Conservation (phyloP, 2,329 filamentous ascomycete genomes). For the Stachybotrys chartarum region DNA sequence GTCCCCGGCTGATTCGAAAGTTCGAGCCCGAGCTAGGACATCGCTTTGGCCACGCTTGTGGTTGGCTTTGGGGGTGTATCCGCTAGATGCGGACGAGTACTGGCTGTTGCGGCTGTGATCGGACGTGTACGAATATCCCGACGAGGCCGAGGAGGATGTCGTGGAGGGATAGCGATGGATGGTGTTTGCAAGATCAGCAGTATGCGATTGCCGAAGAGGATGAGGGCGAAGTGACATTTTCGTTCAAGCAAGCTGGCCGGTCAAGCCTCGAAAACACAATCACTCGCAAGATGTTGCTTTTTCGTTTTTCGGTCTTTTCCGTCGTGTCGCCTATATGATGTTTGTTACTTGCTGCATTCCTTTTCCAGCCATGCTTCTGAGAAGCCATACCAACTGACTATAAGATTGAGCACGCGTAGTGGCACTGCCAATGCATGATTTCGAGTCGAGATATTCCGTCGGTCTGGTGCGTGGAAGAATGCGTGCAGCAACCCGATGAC, state of each 20-base stretch:
- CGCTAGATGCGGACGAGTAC: slow-evolving; percentile 65
- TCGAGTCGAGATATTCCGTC: slow-evolving; percentile 8
- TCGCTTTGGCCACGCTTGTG: slow-evolving; percentile 76
- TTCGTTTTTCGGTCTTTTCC: not conserved
- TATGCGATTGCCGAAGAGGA: slow-evolving; percentile 50
- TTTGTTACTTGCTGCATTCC: not conserved
- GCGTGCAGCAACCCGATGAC: slow-evolving; percentile 6
- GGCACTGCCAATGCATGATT: slow-evolving; percentile 23
- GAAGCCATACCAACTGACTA: not conserved
- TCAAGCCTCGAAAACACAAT: not conserved
- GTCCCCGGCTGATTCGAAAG: slow-evolving; percentile 33
- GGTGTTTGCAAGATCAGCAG: slow-evolving; percentile 37
- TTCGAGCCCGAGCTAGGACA: slow-evolving; percentile 46
- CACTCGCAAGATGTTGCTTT: not conserved
- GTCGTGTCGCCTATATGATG: not conserved
- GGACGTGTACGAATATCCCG: slow-evolving; percentile 55
- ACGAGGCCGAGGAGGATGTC: slow-evolving; percentile 64
- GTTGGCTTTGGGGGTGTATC: slow-evolving; percentile 36
- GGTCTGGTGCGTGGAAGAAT: not conserved
- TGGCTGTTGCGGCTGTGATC: slow-evolving; percentile 51
- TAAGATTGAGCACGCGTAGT: slow-evolving; percentile 7
- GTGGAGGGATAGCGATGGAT: slow-evolving; percentile 60
- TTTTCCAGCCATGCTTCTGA: no score
- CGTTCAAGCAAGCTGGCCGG: slow-evolving; percentile 4
- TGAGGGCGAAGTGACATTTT: slow-evolving; percentile 51